Base-by-base conservation (phyloP, 164 flowering plant genomes). In the Litsea cubeba region DNA sequence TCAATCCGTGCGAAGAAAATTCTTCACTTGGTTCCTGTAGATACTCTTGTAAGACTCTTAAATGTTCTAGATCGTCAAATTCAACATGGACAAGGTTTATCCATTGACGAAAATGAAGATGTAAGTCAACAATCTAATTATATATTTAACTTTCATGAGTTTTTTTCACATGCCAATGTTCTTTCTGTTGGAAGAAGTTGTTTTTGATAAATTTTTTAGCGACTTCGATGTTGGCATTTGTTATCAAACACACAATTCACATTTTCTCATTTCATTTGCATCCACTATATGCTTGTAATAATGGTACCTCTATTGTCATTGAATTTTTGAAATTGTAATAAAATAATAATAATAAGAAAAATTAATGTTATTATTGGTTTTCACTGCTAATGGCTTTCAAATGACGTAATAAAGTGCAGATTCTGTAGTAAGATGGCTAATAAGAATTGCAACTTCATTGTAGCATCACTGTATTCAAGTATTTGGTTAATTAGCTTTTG, bases 51-150 rank as follows among this genome's bases (percentile, higher is more conserved):
- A 26, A 90, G 91, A 75, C 78, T 88, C 35, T 79, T 95, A 65
- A 87, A 73, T 74, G 87, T 90, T 78, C 80, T 95, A 66, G 99
- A 93, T 85, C 88, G 87, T 77, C 97, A 95, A 75, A 90, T 95
- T 82, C 99, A 87, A 80, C 86, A 85, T 14, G 93, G 98, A 62
- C 95, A 88, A 81, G 97, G 97, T 68, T 74, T 94, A 69, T 92
- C 97, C 0, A 71, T 95, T 69, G 86, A 84, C 79, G 93, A 95
- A 69, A 83, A 81, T 82, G 96, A 89, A 77, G 81, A 79, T 83
- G 99, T 95, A 85, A 89, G 98, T 85, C 20, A 35, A 25, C 51
- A 26, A 46, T 50, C 50, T 65, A 4, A 14, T 14, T 54, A 4
- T 51, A 22, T 64, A 30, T 14, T 71, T 58, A 57, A 22, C 5